Evolutionary conservation across 75 land plant species (phyloP).

Genomic region (Isoetes taiwanensis): DNA sequence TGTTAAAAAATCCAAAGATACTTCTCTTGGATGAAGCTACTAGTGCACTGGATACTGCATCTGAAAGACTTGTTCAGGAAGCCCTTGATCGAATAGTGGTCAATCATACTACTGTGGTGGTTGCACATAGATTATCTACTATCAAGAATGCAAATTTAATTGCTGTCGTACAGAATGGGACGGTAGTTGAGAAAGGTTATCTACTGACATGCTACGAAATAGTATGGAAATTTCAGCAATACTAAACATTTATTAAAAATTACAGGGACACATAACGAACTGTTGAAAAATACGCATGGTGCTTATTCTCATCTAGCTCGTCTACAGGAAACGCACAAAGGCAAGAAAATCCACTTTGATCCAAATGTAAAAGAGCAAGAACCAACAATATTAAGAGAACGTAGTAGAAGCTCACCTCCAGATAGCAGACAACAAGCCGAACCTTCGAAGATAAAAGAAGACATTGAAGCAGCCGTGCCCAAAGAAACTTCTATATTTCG

Average conservation of each 20-base stretch:
- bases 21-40: conserved; percentile 80
- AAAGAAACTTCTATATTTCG: conserved; percentile 25
- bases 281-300: conserved; percentile 42
- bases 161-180: conserved; percentile 53
- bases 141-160: conserved; percentile 54
- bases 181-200: conserved; percentile 39
- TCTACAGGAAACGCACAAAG: conserved; percentile 45
- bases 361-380: neutral
- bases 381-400: neutral
- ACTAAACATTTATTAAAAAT: neutral
- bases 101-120: conserved; percentile 57
- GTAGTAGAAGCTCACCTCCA: conserved; percentile 6
- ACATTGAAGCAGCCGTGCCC: too few species aligned
- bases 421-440: too few species aligned
- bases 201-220: neutral
- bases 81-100: conserved; percentile 48
- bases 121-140: conserved; percentile 69
- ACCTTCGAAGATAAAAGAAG: too few species aligned
- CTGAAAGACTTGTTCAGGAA: conserved; percentile 67
- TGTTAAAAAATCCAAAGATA: conserved; percentile 54
- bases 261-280: conserved; percentile 59
- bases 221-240: neutral
- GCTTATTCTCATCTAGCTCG: conserved; percentile 58
- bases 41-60: conserved; percentile 67
- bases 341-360: neutral